Conservation (phyloP, 768 basidiomycete species). For the Amanita muscaria region DNA sequence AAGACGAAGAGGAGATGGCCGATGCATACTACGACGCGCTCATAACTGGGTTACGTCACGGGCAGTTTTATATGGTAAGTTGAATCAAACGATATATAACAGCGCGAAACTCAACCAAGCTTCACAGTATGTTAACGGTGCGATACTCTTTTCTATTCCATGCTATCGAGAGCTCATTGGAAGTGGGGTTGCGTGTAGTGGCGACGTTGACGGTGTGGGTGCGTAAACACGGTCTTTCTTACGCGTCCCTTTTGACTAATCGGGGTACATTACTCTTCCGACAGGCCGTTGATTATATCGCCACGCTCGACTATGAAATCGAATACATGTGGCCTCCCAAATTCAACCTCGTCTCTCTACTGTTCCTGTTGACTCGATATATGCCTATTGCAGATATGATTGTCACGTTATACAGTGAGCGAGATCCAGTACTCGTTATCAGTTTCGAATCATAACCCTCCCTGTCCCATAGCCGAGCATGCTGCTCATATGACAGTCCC, state of each 20-base stretch:
- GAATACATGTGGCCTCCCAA: conserved; percentile 6
- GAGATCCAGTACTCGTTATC: background rate
- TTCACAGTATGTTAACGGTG: conserved; percentile 3
- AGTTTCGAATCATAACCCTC: background rate
- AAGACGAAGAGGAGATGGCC: too few relatives aligned
- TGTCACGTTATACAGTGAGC: conserved; percentile 3
- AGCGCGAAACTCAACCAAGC: background rate
- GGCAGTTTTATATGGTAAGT: conserved; percentile 1
- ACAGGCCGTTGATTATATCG: conserved; percentile 6
- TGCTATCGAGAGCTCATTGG: background rate
- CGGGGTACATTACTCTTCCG: background rate
- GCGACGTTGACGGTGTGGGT: conserved; percentile 4
- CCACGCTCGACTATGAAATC: conserved; percentile 6
- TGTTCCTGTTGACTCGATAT: conserved; percentile 4
- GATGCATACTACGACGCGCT: background rate
- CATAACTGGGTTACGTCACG: background rate
- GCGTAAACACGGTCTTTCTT: background rate
- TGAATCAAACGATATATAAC: background rate
- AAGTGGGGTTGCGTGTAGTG: background rate
- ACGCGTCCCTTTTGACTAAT: background rate
- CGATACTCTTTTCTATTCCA: background rate
- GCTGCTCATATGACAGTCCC: background rate
- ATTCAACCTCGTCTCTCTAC: conserved; percentile 4
- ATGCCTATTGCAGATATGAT: conserved; percentile 1
- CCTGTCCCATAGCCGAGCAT: background rate